These are phyloP conservation scores for Phlyctochytrium planicorne DNA, from an alignment of 192 early-diverging fungal species.

Conservation along the genomic window DNA sequence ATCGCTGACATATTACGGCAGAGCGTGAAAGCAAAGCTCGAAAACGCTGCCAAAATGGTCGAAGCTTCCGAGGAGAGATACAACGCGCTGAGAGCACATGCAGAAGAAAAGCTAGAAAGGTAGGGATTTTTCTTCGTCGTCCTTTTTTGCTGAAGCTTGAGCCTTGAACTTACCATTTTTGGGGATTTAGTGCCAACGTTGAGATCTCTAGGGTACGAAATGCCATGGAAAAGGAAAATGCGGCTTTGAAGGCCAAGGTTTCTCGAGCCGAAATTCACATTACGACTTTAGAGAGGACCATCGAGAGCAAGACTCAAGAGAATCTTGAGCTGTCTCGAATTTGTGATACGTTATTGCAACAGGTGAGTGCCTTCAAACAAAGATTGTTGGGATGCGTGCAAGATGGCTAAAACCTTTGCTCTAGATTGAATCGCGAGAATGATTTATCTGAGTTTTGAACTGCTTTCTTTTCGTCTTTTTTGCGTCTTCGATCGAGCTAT, in stretches of 20 bases:
- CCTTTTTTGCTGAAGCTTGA: constrained; percentile 1
- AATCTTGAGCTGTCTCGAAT: constrained; percentile 40
- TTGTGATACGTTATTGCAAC: constrained; percentile 40
- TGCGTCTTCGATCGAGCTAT: too few relatives aligned
- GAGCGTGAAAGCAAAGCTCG: neutral
- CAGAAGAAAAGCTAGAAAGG: constrained; percentile 43
- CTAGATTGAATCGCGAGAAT: too few relatives aligned
- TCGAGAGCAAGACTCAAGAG: constrained; percentile 40
- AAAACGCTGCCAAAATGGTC: constrained; percentile 16
- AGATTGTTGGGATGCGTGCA: too few relatives aligned
- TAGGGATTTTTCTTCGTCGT: constrained; percentile 7
- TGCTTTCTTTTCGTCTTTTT: too few relatives aligned
- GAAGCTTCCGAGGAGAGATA: constrained; percentile 17
- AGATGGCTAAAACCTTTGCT: too few relatives aligned
- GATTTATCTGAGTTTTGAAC: too few relatives aligned
- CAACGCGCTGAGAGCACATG: constrained; percentile 32
- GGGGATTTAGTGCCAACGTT: constrained; percentile 40
- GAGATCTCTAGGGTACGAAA: constrained; percentile 31
- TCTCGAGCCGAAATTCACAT: constrained; percentile 31
- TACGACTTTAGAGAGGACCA: constrained; percentile 19
- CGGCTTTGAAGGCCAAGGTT: constrained; percentile 33
- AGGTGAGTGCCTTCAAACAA: constrained; percentile 20
- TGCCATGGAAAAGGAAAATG: constrained; percentile 38
- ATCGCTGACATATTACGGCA: neutral
- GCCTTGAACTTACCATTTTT: too few relatives aligned